These are phyloP conservation scores for Cornus kousa DNA, from an alignment of 148 eudicot genomes.

Conservation along the genomic window DNA sequence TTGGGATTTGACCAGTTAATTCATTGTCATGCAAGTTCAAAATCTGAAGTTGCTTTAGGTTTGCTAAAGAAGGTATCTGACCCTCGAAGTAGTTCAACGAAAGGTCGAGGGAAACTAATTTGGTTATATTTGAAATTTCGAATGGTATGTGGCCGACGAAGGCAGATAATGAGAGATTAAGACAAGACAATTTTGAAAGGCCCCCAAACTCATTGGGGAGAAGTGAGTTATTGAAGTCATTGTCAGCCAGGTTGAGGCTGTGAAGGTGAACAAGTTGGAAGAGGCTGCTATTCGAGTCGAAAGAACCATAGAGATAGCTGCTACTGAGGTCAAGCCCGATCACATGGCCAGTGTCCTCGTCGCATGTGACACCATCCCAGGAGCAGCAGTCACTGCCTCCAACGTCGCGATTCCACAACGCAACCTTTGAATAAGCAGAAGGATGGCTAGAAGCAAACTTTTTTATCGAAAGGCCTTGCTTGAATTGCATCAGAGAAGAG, in stretches of 20 bases:
- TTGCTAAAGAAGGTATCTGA: constrained; percentile 22
- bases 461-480: background rate
- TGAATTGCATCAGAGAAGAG: constrained; percentile 5
- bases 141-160: constrained; percentile 40
- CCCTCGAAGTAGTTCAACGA: background rate
- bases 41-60: constrained; percentile 8
- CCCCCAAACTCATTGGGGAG: constrained; percentile 29
- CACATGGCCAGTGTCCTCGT: constrained; percentile 26
- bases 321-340: constrained; percentile 33
- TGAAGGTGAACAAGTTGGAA: constrained; percentile 24
- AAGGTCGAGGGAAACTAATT: constrained; percentile 16
- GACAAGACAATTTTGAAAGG: constrained; percentile 16
- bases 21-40: constrained; percentile 9
- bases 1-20: constrained; percentile 21
- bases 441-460: background rate
- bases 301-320: background rate
- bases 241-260: constrained; percentile 7
- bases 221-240: constrained; percentile 28
- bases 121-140: constrained; percentile 24
- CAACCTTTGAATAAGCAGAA: constrained; percentile 1
- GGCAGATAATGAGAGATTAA: background rate
- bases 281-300: constrained; percentile 21
- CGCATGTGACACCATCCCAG: constrained; percentile 37
- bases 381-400: constrained; percentile 11
- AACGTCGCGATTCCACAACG: background rate